phyloP scores from a whole-genome alignment of 1,284 basidiomycete species.

The Cerrena zonata region DNA sequence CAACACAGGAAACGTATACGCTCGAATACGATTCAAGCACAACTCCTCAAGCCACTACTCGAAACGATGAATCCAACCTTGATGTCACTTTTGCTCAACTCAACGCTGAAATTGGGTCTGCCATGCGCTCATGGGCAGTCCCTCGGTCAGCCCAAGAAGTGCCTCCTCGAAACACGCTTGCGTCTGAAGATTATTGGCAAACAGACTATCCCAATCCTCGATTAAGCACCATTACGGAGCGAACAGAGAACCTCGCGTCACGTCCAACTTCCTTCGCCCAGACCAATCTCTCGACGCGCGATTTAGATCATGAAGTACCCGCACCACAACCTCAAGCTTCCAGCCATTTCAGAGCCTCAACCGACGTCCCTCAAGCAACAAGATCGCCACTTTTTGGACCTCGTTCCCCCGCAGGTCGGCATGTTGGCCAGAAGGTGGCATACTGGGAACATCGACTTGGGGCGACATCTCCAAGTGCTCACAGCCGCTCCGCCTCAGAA shows the following conservation, averaged over 20 bases:
- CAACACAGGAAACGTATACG: not conserved
- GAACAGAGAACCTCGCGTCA: constrained; percentile 31
- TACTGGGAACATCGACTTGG: not conserved
- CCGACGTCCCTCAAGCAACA: constrained; percentile 20
- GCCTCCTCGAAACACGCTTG: constrained; percentile 14
- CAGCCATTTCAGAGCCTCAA: constrained; percentile 16
- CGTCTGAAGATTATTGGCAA: constrained; percentile 14
- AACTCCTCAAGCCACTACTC: constrained; percentile 35
- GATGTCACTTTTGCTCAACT: not conserved
- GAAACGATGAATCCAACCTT: constrained; percentile 16
- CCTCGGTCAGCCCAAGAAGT: constrained; percentile 5
- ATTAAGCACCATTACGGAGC: constrained; percentile 37
- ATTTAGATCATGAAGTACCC: constrained; percentile 15
- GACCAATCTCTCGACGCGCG: constrained; percentile 19
- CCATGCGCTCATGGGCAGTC: constrained; percentile 17
- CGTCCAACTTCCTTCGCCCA: constrained; percentile 28
- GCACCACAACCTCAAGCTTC: constrained; percentile 19
- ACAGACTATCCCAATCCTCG: constrained; percentile 16
- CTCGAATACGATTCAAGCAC: constrained; percentile 16
- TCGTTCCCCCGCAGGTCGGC: constrained; percentile 21
- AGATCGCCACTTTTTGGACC: constrained; percentile 27
- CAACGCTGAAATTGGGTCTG: not conserved
- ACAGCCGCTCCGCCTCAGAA: not conserved
- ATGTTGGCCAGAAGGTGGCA: constrained; percentile 8
- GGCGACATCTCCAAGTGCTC: not conserved